phyloP scores from a whole-genome alignment of 2,329 filamentous ascomycete genomes.

The Scedosporium boydii region DNA sequence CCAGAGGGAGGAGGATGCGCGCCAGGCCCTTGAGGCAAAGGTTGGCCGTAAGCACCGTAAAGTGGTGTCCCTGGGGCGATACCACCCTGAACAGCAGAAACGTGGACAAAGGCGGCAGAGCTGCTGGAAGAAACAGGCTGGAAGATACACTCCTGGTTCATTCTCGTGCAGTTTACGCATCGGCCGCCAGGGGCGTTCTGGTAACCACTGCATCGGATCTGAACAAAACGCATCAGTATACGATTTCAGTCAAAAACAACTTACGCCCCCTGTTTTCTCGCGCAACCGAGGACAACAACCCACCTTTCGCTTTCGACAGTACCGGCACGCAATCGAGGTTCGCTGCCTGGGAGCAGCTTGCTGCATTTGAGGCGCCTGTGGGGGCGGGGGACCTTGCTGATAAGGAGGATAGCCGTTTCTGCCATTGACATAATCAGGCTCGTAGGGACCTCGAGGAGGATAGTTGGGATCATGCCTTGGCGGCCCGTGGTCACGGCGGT shows the following conservation, averaged over 20 bases:
- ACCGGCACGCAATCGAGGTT: slow-evolving; percentile 51
- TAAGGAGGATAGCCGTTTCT: slow-evolving; percentile 17
- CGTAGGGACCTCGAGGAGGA: slow-evolving; percentile 18
- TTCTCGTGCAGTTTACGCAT: slow-evolving; percentile 51
- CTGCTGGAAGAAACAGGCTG: slow-evolving; percentile 48
- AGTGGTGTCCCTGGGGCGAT: slow-evolving; percentile 47
- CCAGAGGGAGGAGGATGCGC: slow-evolving; percentile 12
- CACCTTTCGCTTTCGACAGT: slow-evolving; percentile 54
- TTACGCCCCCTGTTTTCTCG: not conserved
- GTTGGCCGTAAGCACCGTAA: slow-evolving; percentile 49
- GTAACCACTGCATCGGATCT: slow-evolving; percentile 55
- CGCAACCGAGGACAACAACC: slow-evolving; percentile 3
- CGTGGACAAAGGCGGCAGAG: slow-evolving; percentile 48
- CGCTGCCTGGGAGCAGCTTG: slow-evolving; percentile 48
- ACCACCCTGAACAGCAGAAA: slow-evolving; percentile 48
- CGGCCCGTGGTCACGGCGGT: slow-evolving; percentile 22
- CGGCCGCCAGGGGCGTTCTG: slow-evolving; percentile 49
- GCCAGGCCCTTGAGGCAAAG: slow-evolving; percentile 23
- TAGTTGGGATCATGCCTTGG: slow-evolving; percentile 17
- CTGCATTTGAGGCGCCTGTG: slow-evolving; percentile 8
- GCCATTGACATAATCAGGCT: slow-evolving; percentile 25
- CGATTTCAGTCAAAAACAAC: not conserved
- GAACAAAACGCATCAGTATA: not conserved
- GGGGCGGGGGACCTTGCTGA: not conserved
- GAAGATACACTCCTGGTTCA: slow-evolving; percentile 53